Percentiles rank a stretch among this genome's conserved stretches.
phyloP scores from a whole-genome alignment of 1,284 basidiomycete genomes.

The Boletellus deceptivus region DNA sequence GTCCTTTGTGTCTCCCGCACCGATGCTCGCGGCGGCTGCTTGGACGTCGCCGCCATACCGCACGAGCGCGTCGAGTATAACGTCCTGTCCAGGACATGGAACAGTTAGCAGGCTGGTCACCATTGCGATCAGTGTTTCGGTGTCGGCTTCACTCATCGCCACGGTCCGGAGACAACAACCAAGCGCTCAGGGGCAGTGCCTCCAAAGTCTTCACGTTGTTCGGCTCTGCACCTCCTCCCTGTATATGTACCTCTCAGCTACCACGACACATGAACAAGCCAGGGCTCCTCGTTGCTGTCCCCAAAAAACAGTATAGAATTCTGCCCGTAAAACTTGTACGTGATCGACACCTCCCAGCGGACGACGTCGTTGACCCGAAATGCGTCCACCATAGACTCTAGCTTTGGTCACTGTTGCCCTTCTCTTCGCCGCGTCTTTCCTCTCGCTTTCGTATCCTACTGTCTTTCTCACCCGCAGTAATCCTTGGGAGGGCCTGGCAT shows the following conservation, averaged over 20 bases:
- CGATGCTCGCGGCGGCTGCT: constrained; percentile 49
- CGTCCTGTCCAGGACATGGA: constrained; percentile 35
- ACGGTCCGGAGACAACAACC: background rate
- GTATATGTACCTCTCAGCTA: background rate
- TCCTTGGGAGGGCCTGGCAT: constrained; percentile 40
- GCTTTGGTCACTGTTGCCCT: constrained; percentile 7
- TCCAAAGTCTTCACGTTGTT: too few relatives aligned
- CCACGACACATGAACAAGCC: constrained; percentile 11
- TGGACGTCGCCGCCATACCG: constrained; percentile 59
- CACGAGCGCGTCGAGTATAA: constrained; percentile 62
- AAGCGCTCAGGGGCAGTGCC: too few relatives aligned
- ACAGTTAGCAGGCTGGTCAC: constrained; percentile 57
- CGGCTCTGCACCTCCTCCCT: too few relatives aligned
- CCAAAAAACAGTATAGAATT: background rate
- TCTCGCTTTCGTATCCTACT: background rate
- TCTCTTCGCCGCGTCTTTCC: constrained; percentile 4
- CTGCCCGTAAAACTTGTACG: constrained; percentile 15
- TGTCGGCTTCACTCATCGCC: constrained; percentile 46
- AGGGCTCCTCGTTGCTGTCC: background rate
- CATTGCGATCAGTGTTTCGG: constrained; percentile 65
- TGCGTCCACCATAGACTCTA: constrained; percentile 11
- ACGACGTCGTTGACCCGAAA: background rate
- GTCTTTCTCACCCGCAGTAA: background rate
- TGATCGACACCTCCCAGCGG: background rate
- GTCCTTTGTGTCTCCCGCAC: constrained; percentile 16